These are phyloP conservation scores for Exserohilum rostratum DNA, from an alignment of 2,329 filamentous ascomycete species.

Conservation along the genomic window DNA sequence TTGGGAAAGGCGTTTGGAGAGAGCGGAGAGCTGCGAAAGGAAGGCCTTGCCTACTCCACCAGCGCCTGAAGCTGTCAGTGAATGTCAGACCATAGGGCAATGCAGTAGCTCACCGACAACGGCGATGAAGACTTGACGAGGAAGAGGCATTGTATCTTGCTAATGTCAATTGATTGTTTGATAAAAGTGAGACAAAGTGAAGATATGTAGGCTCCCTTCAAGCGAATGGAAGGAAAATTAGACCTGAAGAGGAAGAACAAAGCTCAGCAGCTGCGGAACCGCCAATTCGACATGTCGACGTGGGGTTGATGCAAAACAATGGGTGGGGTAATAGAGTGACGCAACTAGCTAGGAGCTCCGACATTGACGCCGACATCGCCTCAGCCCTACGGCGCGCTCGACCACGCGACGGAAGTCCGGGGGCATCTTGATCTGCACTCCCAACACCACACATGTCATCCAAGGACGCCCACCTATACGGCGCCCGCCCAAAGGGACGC, in stretches of 20 bases:
- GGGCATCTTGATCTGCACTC: not conserved
- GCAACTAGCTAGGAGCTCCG: slow-evolving; percentile 21
- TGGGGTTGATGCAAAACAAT: slow-evolving; percentile 25
- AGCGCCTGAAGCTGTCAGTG: slow-evolving; percentile 64
- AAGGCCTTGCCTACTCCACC: slow-evolving; percentile 94
- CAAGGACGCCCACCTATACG: slow-evolving; percentile 75
- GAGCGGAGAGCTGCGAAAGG: slow-evolving; percentile 76
- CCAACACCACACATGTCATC: slow-evolving; percentile 31
- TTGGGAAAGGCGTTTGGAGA: slow-evolving; percentile 65
- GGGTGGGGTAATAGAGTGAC: slow-evolving; percentile 27
- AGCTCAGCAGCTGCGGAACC: slow-evolving; percentile 11
- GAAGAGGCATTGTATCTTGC: slow-evolving; percentile 48
- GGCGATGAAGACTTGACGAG: slow-evolving; percentile 55
- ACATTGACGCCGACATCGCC: slow-evolving; percentile 36
- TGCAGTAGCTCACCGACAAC: slow-evolving; percentile 49
- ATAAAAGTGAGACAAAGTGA: not conserved
- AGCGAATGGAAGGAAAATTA: not conserved
- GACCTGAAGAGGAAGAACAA: not conserved
- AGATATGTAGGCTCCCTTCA: not conserved
- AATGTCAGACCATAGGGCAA: not conserved
- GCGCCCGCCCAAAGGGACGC: slow-evolving; percentile 67
- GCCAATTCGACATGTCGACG: slow-evolving; percentile 16
- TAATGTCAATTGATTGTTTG: slow-evolving; percentile 4
- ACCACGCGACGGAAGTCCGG: slow-evolving; percentile 5
- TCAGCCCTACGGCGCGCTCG: slow-evolving; percentile 14